Conservation (phyloP, 129 eudicot genomes). For the Arctium lappa region DNA sequence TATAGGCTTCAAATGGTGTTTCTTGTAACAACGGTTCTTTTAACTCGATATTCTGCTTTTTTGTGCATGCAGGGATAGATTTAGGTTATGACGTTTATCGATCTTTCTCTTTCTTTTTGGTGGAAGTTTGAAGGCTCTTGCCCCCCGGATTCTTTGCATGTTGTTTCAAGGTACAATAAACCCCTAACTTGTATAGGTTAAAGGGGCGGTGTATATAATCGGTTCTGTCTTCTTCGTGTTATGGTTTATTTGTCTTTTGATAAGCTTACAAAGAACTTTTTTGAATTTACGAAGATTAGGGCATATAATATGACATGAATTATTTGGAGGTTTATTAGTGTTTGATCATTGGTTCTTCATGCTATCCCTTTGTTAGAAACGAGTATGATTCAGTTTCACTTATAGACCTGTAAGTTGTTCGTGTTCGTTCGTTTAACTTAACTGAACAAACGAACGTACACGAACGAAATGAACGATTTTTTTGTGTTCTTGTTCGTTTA, state of each 20-base stretch:
- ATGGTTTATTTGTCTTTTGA: neutral
- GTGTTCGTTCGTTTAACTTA: too few species aligned
- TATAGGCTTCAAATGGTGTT: neutral
- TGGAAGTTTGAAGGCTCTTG: neutral
- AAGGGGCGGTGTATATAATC: neutral
- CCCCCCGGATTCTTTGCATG: conserved; percentile 4
- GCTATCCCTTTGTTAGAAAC: neutral
- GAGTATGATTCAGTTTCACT: neutral
- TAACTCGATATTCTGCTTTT: neutral
- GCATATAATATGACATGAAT: neutral
- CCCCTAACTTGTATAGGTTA: conserved; percentile 21
- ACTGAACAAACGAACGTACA: too few species aligned
- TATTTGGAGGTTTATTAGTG: neutral
- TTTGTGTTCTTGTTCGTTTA: too few species aligned
- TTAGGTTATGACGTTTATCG: neutral
- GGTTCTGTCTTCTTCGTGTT: neutral
- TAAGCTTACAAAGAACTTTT: neutral
- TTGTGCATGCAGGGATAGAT: neutral
- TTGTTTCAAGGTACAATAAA: conserved; percentile 12
- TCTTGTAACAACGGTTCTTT: neutral
- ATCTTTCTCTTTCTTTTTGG: neutral
- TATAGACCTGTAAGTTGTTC: neutral
- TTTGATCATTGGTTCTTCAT: neutral
- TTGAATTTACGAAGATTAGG: neutral
- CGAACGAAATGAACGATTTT: too few species aligned